Percentiles rank a stretch among this genome's conserved stretches.
phyloP scores from a whole-genome alignment of 192 early-diverging fungal species.

The Coemansia sp. region DNA sequence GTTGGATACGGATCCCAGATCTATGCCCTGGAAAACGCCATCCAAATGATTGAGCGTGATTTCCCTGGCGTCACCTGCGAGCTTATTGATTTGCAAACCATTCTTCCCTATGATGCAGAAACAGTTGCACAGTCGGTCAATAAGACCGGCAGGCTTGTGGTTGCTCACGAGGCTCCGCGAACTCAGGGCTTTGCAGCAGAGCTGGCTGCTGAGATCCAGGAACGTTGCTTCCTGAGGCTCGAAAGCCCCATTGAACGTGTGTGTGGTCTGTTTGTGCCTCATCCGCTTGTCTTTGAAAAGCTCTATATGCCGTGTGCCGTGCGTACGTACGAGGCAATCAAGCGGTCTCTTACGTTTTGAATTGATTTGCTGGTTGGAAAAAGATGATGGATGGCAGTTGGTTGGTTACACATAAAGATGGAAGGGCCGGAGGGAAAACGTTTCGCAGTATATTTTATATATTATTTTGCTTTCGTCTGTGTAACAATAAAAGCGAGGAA shows the following conservation, averaged over 20 bases:
- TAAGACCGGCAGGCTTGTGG: slow-evolving; percentile 88
- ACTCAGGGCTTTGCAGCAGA: slow-evolving; percentile 91
- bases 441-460: neutral
- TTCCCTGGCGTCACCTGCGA: slow-evolving; percentile 86
- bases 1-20: slow-evolving; percentile 92
- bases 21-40: slow-evolving; percentile 90
- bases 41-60: slow-evolving; percentile 79
- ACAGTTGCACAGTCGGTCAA: slow-evolving; percentile 87
- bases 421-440: too few species aligned
- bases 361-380: too few species aligned
- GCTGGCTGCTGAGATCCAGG: slow-evolving; percentile 84
- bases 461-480: neutral
- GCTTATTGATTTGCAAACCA: slow-evolving; percentile 88
- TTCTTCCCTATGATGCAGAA: slow-evolving; percentile 90
- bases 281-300: slow-evolving; percentile 90
- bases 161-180: slow-evolving; percentile 92
- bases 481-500: neutral
- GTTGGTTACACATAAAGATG: too few species aligned
- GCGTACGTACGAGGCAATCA: slow-evolving; percentile 85
- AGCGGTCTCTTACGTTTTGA: slow-evolving; percentile 71
- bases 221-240: slow-evolving; percentile 86
- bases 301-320: slow-evolving; percentile 89
- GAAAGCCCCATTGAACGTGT: slow-evolving; percentile 91
- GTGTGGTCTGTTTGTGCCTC: slow-evolving; percentile 86
- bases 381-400: too few species aligned